A percentile compares a stretch with the other conserved stretches of the same genome.
Conservation (phyloP, 768 basidiomycete species). For the Lepiota venenata region DNA sequence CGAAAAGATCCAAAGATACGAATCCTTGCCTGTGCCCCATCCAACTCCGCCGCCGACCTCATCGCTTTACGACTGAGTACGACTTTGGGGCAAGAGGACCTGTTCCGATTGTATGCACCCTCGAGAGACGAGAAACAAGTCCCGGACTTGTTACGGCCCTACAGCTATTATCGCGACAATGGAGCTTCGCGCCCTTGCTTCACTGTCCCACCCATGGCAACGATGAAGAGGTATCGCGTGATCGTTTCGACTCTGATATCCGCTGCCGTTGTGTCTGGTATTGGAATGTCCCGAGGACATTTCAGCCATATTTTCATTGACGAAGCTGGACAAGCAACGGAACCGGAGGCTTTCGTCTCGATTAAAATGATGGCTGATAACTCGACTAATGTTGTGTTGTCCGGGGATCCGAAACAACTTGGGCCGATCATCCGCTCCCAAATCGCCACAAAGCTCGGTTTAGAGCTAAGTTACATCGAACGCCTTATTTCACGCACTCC, state of each 20-base stretch:
- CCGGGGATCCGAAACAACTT: slow-evolving; percentile 71
- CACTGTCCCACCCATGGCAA: slow-evolving; percentile 33
- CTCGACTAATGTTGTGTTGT: slow-evolving; percentile 55
- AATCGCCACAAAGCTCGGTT: slow-evolving; percentile 52
- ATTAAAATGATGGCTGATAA: slow-evolving; percentile 57
- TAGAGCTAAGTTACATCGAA: slow-evolving; percentile 61
- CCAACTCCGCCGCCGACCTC: slow-evolving; percentile 64
- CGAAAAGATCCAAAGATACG: slow-evolving; percentile 30
- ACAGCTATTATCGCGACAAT: slow-evolving; percentile 29
- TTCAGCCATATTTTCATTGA: slow-evolving; percentile 70
- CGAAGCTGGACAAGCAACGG: slow-evolving; percentile 71
- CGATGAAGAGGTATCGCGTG: slow-evolving; percentile 42
- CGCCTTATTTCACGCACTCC: slow-evolving; percentile 39
- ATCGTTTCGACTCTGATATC: slow-evolving; percentile 68
- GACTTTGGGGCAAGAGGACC: slow-evolving; percentile 25
- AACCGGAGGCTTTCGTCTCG: slow-evolving; percentile 61
- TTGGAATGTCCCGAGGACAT: slow-evolving; percentile 58
- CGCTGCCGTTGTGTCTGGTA: slow-evolving; percentile 48
- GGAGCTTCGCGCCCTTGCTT: slow-evolving; percentile 27
- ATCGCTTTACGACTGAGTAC: slow-evolving; percentile 41
- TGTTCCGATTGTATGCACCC: slow-evolving; percentile 58
- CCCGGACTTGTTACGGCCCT: slow-evolving; percentile 37
- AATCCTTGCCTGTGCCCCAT: slow-evolving; percentile 61
- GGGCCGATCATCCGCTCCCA: slow-evolving; percentile 63
- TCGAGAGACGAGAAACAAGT: slow-evolving; percentile 43